Evolutionary conservation across 176 grass and related monocot genomes (phyloP).

Genomic region (Zoysia japonica): DNA sequence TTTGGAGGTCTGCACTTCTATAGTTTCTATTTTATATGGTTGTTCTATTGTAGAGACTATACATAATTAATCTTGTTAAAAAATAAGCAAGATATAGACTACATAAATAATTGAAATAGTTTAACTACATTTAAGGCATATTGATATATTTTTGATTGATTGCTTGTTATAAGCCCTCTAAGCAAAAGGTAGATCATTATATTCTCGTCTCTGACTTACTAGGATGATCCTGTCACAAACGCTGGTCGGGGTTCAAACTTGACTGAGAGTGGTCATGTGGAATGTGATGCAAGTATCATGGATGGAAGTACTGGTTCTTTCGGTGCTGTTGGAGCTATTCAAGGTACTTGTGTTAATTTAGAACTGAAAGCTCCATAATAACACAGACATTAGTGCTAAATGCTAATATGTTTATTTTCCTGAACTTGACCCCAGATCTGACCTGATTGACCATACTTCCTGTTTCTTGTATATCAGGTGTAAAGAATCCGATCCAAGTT

Average conservation of each 20-base stretch:
- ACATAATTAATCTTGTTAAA: not conserved
- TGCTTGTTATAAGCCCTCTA: constrained; percentile 11
- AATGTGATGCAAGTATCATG: constrained; percentile 99
- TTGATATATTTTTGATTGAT: not conserved
- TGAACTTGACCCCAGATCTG: constrained; percentile 8
- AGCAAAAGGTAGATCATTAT: constrained; percentile 1
- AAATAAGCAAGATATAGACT: not conserved
- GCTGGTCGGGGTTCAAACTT: constrained; percentile 90
- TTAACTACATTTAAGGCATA: not conserved
- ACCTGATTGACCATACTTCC: constrained; percentile 13
- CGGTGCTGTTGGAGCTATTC: constrained; percentile 86
- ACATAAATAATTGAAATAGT: constrained; percentile 2
- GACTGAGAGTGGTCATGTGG: constrained; percentile 78
- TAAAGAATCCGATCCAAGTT: constrained; percentile 87
- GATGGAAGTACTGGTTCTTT: constrained; percentile 78
- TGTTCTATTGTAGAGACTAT: not conserved
- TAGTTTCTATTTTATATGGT: not conserved
- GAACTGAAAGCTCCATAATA: not conserved
- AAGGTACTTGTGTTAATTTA: constrained; percentile 60
- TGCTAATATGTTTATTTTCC: constrained; percentile 9
- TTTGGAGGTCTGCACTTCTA: constrained; percentile 60
- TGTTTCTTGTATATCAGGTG: constrained; percentile 86
- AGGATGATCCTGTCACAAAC: constrained; percentile 94
- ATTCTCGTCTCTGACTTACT: constrained; percentile 33
- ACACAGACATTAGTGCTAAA: not conserved